phyloP scores from a whole-genome alignment of 1,284 basidiomycete species.

The Malassezia vespertilionis region DNA sequence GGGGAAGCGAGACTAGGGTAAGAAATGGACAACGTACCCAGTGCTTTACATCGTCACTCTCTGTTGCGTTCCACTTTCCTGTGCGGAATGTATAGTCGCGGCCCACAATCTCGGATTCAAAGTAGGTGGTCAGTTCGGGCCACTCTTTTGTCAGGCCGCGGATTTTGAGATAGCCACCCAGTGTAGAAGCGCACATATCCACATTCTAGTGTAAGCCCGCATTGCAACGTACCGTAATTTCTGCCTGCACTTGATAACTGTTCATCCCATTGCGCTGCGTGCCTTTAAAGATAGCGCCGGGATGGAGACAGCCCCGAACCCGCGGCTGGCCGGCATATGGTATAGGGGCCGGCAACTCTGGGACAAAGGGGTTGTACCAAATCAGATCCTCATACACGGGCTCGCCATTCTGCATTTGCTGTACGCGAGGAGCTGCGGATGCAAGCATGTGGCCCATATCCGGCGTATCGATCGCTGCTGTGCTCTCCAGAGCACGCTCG shows the following conservation, averaged over 20 bases:
- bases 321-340: conserved; percentile 16
- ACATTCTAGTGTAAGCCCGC: conserved; percentile 20
- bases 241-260: conserved; percentile 39
- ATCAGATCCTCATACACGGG: not conserved
- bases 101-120: conserved; percentile 45
- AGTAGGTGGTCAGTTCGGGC: conserved; percentile 46
- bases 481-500: too few relatives aligned
- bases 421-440: too few relatives aligned
- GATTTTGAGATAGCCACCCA: conserved; percentile 45
- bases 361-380: conserved; percentile 26
- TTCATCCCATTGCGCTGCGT: conserved; percentile 37
- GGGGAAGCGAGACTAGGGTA: conserved; percentile 29
- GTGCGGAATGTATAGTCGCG: conserved; percentile 33
- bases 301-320: conserved; percentile 30
- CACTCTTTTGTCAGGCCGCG: conserved; percentile 44
- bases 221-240: conserved; percentile 22
- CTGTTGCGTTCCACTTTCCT: conserved; percentile 40
- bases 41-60: conserved; percentile 39
- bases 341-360: conserved; percentile 28
- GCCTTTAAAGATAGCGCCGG: conserved; percentile 38
- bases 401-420: not conserved
- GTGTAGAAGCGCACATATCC: conserved; percentile 33
- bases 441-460: too few relatives aligned
- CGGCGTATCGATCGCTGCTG: too few relatives aligned
- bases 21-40: too few relatives aligned